Base-by-base conservation (phyloP, 2,329 filamentous ascomycete species). In the Verticillium dahliae region DNA sequence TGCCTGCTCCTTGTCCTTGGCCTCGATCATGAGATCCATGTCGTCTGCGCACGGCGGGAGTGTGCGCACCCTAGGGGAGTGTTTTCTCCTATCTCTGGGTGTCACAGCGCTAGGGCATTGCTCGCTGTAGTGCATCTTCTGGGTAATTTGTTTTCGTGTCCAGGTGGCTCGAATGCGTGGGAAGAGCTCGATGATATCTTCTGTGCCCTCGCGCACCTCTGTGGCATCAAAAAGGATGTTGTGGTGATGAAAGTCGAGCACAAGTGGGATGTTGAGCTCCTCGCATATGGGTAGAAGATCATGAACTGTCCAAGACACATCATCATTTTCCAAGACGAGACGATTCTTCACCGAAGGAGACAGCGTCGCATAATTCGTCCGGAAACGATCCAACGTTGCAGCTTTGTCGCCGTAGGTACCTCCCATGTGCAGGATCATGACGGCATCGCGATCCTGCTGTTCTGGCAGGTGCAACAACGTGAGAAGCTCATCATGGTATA, bases 11-110 rank as follows among this genome's bases (percentile, higher is more conserved):
- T 98, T 98, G 71, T 97, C 94, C 73, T 98, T 98, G 57, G 94
- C 94, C 76, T 98, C 94, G 63, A 98, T 97, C 94, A 98, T 98
- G n/a, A 98, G 80, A 70, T 97, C 94, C 89, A 96, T 95, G 37
- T 90, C 87, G 1, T 85, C 78, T 4, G 87, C 81, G 69, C 94
- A 97, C 0, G 94, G 93, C 1, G 94, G 94, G 1, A 98, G 75
- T 0, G 87, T 90, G 66, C 82, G 82, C 1, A 96, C 92, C 9
- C 94, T 85, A 0, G 91, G 83, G 39, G 87, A 92, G 70, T 98
- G 94, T 74, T 96, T 97, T 62, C 94, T 84, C 34, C 93, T 81
- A 66, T 96, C 89, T 0, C 86, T 83, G 0, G 83, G 84, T 0
- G 92, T 96, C 50, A 96, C 84, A 1, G 92, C 91, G n/a, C 85